Base-by-base conservation (phyloP, 1,284 basidiomycete species). In the Jaminaea rosea region DNA sequence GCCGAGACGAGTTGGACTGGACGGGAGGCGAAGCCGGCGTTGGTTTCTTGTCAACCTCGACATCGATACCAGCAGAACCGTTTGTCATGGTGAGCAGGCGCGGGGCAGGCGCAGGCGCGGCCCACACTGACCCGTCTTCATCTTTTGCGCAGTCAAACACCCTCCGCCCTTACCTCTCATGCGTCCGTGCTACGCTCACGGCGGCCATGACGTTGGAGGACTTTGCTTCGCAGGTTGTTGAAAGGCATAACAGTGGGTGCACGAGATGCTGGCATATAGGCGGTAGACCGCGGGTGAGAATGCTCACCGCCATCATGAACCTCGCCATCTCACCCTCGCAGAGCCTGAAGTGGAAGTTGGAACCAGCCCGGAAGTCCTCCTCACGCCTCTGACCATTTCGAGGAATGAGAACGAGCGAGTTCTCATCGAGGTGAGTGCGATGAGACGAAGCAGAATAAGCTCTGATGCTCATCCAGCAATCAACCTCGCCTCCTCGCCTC, bases 191-290 rank as follows among this genome's bases (percentile, higher is more conserved):
- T 9, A 93, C 93, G 11, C 80, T 99, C 49, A 97, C 92, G 4
- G 93, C 93, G n/a, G 92, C 94, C 1, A 80, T 98, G 62, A 96
- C 92, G 0, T 80, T 99, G 50, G 87, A 96, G 78, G 91, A 96
- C 81, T 99, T 99, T 79, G 83, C 88, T 36, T 96, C 91, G 6
- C 93, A 98, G 87, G 85, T 93, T 55, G 90, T 94, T 41, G 92
- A 97, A 75, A 80, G 92, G 47, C 92, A 97, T 78, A 96, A 97
- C 77, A 90, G 91, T 69, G 89, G 31, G 53, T 51, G 28, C 2
- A 17, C n/a, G 5, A 21, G 11, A 11, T 19, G 44, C 44, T 2
- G 21, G 34, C 4, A 15, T n/a, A n/a, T n/a, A n/a, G n/a, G n/a
- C n/a, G n/a, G n/a, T n/a, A n/a, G n/a, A 15, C 41, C 19, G 9